Conservation (phyloP, 345 rosid genomes). For the Citrus trifoliata region DNA sequence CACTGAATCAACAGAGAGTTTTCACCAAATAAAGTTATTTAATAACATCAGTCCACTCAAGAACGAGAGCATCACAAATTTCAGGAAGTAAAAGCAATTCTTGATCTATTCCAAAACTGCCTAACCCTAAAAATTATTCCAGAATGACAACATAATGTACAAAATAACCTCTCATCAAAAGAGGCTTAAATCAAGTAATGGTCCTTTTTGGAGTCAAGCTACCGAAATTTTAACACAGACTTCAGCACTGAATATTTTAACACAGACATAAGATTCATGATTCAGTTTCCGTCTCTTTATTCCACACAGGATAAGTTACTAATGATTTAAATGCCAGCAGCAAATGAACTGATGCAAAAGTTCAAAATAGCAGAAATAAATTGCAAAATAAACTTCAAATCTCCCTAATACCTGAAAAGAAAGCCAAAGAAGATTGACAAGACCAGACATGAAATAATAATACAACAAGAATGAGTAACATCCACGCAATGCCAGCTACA, state of each 20-base stretch:
- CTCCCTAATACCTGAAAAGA: constrained; percentile 66
- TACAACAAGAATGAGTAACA: constrained; percentile 73
- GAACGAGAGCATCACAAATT: neutral
- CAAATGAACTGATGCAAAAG: neutral
- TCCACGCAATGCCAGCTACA: constrained; percentile 80
- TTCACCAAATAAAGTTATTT: neutral
- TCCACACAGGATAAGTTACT: neutral
- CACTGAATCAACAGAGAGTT: neutral
- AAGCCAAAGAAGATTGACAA: constrained; percentile 67
- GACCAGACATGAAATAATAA: constrained; percentile 82
- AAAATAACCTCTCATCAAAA: neutral
- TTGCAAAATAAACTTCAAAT: neutral
- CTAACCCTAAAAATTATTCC: neutral
- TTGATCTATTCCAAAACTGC: neutral
- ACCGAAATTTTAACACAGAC: neutral
- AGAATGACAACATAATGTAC: neutral
- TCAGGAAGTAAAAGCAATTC: neutral
- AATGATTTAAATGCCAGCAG: neutral
- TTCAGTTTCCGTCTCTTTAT: neutral
- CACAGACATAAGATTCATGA: neutral
- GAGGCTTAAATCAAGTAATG: neutral
- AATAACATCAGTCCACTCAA: neutral
- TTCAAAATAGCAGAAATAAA: neutral
- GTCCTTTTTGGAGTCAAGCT: neutral
- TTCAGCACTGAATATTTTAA: neutral